Evolutionary conservation across 768 basidiomycete species (phyloP).

Genomic region (Rickenella mellea): DNA sequence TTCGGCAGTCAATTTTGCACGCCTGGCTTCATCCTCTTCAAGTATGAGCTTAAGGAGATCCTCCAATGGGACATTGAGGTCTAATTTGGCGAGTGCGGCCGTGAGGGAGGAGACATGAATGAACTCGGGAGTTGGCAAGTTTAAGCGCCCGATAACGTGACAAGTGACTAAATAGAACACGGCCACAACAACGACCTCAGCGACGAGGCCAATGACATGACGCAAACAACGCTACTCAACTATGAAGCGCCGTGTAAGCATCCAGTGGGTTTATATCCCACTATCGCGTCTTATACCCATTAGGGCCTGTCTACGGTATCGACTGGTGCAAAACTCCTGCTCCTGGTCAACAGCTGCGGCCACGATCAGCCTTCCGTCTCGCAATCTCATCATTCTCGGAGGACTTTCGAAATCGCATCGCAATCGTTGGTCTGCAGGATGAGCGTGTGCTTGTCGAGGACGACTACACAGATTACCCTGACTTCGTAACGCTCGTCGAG

Average conservation of each 20-base stretch:
- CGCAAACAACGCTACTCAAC: constrained; percentile 63
- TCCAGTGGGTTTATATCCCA: constrained; percentile 4
- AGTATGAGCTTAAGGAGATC: too few relatives aligned
- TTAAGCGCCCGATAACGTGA: too few relatives aligned
- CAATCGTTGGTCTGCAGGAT: constrained; percentile 70
- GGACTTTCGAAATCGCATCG: constrained; percentile 75
- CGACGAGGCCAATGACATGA: constrained; percentile 33
- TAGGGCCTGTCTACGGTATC: constrained; percentile 80
- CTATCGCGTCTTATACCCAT: constrained; percentile 3
- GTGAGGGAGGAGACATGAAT: too few relatives aligned
- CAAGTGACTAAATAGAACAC: too few relatives aligned
- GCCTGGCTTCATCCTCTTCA: too few relatives aligned
- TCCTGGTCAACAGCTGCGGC: constrained; percentile 63
- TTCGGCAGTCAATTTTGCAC: too few relatives aligned
- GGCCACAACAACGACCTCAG: too few relatives aligned
- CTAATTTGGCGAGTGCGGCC: too few relatives aligned
- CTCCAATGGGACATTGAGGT: too few relatives aligned
- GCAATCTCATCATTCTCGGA: constrained; percentile 82
- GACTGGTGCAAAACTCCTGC: constrained; percentile 84
- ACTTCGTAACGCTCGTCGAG: constrained; percentile 81
- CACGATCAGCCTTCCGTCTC: constrained; percentile 72
- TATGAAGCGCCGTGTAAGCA: constrained; percentile 85
- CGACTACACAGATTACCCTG: constrained; percentile 72
- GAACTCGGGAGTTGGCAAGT: too few relatives aligned
- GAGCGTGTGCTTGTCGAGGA: constrained; percentile 84